Conservation (phyloP, 371 early-diverging fungal species). For the Encephalitozoon hellem region DNA sequence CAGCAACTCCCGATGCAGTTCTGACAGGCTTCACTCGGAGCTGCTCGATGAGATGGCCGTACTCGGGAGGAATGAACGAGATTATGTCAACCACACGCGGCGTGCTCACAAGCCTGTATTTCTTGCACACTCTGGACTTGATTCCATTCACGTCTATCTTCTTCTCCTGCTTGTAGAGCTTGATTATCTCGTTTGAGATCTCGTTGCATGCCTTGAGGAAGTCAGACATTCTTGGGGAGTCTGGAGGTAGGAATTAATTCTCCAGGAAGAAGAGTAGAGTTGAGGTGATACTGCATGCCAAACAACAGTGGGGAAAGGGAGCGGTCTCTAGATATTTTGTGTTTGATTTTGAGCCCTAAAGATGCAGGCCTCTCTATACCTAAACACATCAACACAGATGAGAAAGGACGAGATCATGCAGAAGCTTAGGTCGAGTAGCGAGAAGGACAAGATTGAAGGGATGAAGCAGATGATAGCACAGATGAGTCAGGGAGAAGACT, state of each 20-base stretch:
- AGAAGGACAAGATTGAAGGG: conserved; percentile 10
- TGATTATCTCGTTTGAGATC: conserved; percentile 43
- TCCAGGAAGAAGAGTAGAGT: not conserved
- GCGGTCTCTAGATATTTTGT: not conserved
- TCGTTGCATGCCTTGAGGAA: conserved; percentile 49
- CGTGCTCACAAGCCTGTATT: conserved; percentile 62
- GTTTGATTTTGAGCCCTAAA: conserved; percentile 21
- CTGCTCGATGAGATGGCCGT: conserved; percentile 73
- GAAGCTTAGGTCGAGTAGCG: not conserved
- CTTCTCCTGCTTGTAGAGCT: conserved; percentile 52
- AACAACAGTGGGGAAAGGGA: not conserved
- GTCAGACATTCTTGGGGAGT: conserved; percentile 34
- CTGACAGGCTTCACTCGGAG: conserved; percentile 92
- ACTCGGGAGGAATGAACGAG: conserved; percentile 86
- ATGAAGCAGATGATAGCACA: conserved; percentile 14
- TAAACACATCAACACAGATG: conserved; percentile 18
- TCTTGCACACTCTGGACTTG: conserved; percentile 47
- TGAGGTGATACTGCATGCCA: not conserved
- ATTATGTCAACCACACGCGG: conserved; percentile 97
- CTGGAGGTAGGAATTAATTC: not conserved
- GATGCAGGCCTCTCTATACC: conserved; percentile 23
- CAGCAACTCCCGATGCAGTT: conserved; percentile 94
- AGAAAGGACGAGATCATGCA: conserved; percentile 17
- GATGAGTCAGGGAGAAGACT: conserved; percentile 8
- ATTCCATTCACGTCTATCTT: conserved; percentile 47